Percentiles rank a stretch among this genome's conserved stretches.
These are phyloP conservation scores for Mycotypha africana DNA, from an alignment of 371 early-diverging fungal species.

Conservation along the genomic window DNA sequence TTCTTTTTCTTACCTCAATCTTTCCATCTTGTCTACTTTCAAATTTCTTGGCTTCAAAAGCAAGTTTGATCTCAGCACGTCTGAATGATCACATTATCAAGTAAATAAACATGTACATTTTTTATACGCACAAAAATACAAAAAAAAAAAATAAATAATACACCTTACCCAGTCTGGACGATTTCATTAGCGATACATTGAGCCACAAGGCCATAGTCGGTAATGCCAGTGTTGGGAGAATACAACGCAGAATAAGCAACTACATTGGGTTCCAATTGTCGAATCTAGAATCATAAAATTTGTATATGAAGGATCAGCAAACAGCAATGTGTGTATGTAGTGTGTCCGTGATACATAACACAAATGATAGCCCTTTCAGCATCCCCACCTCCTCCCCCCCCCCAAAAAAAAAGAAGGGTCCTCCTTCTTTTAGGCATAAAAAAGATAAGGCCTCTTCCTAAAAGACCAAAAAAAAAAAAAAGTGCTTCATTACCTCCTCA, in stretches of 20 bases:
- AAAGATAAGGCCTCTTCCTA: too few relatives aligned
- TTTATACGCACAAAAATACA: too few relatives aligned
- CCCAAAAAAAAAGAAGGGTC: too few relatives aligned
- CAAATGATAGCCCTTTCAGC: too few relatives aligned
- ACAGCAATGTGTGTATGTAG: too few relatives aligned
- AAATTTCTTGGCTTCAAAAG: conserved; percentile 36
- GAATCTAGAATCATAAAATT: conserved; percentile 15
- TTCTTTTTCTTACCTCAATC: conserved; percentile 21
- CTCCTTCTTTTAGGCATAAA: too few relatives aligned
- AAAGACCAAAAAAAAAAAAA: too few relatives aligned
- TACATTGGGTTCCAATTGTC: conserved; percentile 39
- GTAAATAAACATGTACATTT: neutral
- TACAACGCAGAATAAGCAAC: conserved; percentile 38
- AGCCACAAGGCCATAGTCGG: conserved; percentile 34
- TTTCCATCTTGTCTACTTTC: conserved; percentile 22
- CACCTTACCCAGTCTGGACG: conserved; percentile 30
- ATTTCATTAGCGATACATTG: conserved; percentile 37
- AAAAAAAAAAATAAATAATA: neutral
- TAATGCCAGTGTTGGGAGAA: conserved; percentile 45
- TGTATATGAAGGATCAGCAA: too few relatives aligned
- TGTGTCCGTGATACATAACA: too few relatives aligned
- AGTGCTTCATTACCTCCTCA: conserved; percentile 21
- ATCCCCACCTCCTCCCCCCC: too few relatives aligned
- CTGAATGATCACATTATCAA: conserved; percentile 9
- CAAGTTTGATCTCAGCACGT: conserved; percentile 41